These are phyloP conservation scores for Antarctomyces pellizariae DNA, from an alignment of 495 filamentous ascomycete species.

Conservation along the genomic window DNA sequence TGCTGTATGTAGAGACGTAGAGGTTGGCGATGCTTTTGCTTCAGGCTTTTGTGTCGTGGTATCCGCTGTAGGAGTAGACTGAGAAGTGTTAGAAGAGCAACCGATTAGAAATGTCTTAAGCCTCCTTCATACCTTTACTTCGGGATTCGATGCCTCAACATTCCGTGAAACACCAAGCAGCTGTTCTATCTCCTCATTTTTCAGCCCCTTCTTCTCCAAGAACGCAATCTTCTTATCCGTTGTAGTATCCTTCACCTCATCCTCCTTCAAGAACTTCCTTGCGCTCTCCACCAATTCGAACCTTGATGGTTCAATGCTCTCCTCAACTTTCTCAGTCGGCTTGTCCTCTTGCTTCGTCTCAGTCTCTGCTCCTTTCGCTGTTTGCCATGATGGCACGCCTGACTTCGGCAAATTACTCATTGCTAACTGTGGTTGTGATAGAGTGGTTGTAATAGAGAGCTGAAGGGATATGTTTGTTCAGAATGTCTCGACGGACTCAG, in stretches of 20 bases:
- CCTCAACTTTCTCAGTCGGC: slow-evolving; percentile 7
- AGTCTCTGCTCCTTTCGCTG: slow-evolving; percentile 2
- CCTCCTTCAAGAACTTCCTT: slow-evolving; percentile 55
- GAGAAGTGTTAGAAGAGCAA: neutral
- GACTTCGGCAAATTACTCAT: too few species aligned
- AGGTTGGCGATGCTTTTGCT: slow-evolving; percentile 1
- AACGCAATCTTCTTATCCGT: slow-evolving; percentile 56
- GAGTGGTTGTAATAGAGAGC: too few species aligned
- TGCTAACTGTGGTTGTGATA: too few species aligned
- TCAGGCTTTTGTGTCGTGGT: slow-evolving; percentile 1
- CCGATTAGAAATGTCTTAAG: neutral
- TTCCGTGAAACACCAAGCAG: slow-evolving; percentile 25
- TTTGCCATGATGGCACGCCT: slow-evolving; percentile 9
- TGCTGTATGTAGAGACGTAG: slow-evolving; percentile 4
- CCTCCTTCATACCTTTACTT: slow-evolving; percentile 1
- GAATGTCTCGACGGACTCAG: too few species aligned
- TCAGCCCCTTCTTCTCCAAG: slow-evolving; percentile 57
- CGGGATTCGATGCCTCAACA: slow-evolving; percentile 5
- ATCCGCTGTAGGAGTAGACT: neutral
- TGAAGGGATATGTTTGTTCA: too few species aligned
- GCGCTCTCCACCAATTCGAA: slow-evolving; percentile 54
- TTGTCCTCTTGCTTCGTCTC: slow-evolving; percentile 2
- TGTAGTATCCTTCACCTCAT: slow-evolving; percentile 44
- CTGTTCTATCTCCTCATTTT: slow-evolving; percentile 37
- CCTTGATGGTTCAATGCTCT: too few species aligned